Percentiles rank a stretch among this genome's conserved stretches.
Conservation (phyloP, 805 yeast species). For the Monosporozyma unispora region DNA sequence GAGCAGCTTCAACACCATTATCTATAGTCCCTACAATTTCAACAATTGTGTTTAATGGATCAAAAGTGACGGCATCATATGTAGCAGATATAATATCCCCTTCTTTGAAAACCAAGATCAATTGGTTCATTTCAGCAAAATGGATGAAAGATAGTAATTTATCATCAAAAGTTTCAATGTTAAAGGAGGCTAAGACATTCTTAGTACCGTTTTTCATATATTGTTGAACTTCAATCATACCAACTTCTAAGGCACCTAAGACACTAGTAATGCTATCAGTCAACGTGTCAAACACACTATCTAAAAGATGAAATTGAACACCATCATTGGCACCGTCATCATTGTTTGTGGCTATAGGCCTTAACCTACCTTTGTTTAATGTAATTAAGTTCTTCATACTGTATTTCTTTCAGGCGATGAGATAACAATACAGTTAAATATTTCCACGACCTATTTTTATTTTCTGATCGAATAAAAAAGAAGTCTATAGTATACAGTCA, state of each 20-base stretch:
- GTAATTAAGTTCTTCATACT: slow-evolving; percentile 30
- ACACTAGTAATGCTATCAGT: slow-evolving; percentile 65
- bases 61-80: slow-evolving; percentile 39
- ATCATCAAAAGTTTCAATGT: slow-evolving; percentile 35
- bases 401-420: neutral
- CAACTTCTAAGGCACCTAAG: slow-evolving; percentile 46
- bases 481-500: neutral
- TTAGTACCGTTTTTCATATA: slow-evolving; percentile 55
- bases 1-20: slow-evolving; percentile 58
- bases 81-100: slow-evolving; percentile 71
- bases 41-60: slow-evolving; percentile 40
- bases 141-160: slow-evolving; percentile 49
- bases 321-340: slow-evolving; percentile 9
- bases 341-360: slow-evolving; percentile 14
- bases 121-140: slow-evolving; percentile 58
- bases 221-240: slow-evolving; percentile 67
- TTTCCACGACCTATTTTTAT: neutral
- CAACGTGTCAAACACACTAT: slow-evolving; percentile 55
- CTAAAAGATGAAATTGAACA: slow-evolving; percentile 14
- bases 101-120: slow-evolving; percentile 55
- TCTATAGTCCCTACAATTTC: slow-evolving; percentile 84
- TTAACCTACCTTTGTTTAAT: slow-evolving; percentile 26
- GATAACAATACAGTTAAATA: neutral
- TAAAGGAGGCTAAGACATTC: slow-evolving; percentile 52
- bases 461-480: no score